Percentiles rank a stretch among this genome's conserved stretches.
These are phyloP conservation scores for Chlamydomonas asymmetrica DNA, from an alignment of 139 green algal species.

Conservation along the genomic window DNA sequence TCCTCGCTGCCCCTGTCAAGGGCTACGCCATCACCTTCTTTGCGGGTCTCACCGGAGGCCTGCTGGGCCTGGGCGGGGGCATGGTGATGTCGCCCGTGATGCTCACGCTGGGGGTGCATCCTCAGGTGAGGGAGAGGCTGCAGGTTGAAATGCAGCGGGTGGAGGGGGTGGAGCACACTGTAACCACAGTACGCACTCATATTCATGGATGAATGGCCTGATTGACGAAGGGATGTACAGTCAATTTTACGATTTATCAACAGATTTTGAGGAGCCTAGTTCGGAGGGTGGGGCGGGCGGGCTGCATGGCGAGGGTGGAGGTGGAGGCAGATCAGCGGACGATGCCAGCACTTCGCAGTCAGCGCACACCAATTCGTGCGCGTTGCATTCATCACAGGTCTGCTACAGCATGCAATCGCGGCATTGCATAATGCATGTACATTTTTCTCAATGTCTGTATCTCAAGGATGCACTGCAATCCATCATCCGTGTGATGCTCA, in stretches of 20 bases:
- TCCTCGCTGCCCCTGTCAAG: neutral
- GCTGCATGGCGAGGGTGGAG: neutral
- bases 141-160: neutral
- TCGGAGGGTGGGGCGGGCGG: neutral
- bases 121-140: conserved; percentile 26
- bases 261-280: too few species aligned
- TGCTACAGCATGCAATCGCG: neutral
- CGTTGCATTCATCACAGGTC: neutral
- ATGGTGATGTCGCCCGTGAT: conserved; percentile 60
- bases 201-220: too few species aligned
- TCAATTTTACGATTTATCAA: too few species aligned
- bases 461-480: too few species aligned
- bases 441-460: too few species aligned
- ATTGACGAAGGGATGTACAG: too few species aligned
- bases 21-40: conserved; percentile 11
- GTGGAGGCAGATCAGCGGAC: neutral
- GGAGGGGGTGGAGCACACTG: neutral
- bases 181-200: too few species aligned
- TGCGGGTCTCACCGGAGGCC: conserved; percentile 26
- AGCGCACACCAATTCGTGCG: too few species aligned
- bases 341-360: too few species aligned
- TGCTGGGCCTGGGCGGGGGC: conserved; percentile 57
- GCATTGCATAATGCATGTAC: neutral
- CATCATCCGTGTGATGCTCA: neutral
- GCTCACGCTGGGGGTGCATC: conserved; percentile 48